These are phyloP conservation scores for Pezicula radicicola DNA, from an alignment of 2,329 filamentous ascomycete genomes.

Conservation along the genomic window DNA sequence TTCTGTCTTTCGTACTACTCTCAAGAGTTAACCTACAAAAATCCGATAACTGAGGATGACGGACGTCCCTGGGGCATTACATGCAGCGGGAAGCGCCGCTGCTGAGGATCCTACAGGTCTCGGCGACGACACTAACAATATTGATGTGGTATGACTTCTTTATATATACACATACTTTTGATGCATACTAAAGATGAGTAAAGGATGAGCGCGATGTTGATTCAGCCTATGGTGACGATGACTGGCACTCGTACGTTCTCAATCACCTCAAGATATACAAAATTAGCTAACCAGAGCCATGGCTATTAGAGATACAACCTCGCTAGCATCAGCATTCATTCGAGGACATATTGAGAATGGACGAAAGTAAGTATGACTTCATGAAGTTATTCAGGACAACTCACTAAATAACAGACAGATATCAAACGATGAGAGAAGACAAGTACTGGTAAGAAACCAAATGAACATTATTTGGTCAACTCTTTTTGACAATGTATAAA, in stretches of 20 bases:
- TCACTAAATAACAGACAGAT: background rate
- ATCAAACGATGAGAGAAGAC: background rate
- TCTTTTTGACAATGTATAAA: constrained; percentile 8
- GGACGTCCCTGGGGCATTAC: no score
- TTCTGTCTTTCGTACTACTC: no score
- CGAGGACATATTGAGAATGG: constrained; percentile 23
- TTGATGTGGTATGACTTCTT: no score
- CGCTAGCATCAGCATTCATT: constrained; percentile 20
- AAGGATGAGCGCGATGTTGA: background rate
- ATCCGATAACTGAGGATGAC: no score
- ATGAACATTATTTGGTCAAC: background rate
- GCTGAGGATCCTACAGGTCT: no score
- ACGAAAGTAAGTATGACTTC: constrained; percentile 15
- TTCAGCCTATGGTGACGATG: constrained; percentile 1
- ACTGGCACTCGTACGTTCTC: constrained; percentile 1
- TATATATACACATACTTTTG: no score
- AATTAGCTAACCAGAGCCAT: background rate
- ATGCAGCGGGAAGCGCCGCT: no score
- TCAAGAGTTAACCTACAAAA: no score
- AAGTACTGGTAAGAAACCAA: background rate
- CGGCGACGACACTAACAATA: no score
- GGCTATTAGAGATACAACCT: constrained; percentile 22
- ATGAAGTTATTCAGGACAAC: no score
- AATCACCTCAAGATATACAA: no score
- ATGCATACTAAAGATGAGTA: no score